Percentiles rank a stretch among this genome's conserved stretches.
Evolutionary conservation across 2,329 filamentous ascomycete species (phyloP).

Genomic region (Lachnellula subtilissima): DNA sequence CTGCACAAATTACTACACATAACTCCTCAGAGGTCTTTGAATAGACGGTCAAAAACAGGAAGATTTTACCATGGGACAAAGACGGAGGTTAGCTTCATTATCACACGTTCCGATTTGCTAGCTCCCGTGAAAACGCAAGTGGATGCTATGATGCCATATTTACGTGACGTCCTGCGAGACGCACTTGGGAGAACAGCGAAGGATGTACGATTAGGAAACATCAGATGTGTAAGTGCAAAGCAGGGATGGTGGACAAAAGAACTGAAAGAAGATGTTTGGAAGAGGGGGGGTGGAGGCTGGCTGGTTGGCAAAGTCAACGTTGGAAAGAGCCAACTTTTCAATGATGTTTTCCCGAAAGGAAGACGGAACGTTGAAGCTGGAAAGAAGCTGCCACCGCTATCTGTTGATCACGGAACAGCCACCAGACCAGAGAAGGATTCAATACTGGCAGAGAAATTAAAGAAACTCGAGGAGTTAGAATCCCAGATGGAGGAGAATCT

Average conservation of each 20-base stretch:
- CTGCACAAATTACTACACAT: conserved; percentile 67
- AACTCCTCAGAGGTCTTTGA: conserved; percentile 70
- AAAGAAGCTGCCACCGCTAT: conserved; percentile 3
- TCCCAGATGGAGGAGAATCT: conserved; percentile 12
- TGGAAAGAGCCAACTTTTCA: conserved; percentile 89
- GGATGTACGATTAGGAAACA: conserved; percentile 78
- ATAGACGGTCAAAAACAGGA: conserved; percentile 66
- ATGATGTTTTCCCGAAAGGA: conserved; percentile 79
- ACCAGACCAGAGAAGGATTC: not conserved
- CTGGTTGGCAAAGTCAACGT: conserved; percentile 98
- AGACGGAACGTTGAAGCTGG: conserved; percentile 32
- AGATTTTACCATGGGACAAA: conserved; percentile 64
- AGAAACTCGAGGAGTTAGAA: conserved; percentile 10
- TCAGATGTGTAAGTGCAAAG: conserved; percentile 80
- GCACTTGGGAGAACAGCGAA: conserved; percentile 64
- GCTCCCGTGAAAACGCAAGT: conserved; percentile 80
- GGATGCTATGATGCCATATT: conserved; percentile 78
- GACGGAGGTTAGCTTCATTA: conserved; percentile 82
- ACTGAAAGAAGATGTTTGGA: conserved; percentile 80
- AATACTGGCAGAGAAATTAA: conserved; percentile 4
- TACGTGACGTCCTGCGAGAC: conserved; percentile 71
- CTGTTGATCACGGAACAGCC: not conserved
- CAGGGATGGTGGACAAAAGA: conserved; percentile 86
- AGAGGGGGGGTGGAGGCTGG: conserved; percentile 82
- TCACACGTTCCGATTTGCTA: conserved; percentile 82